Conservation (phyloP, 1,284 basidiomycete species). For the Grifola frondosa region DNA sequence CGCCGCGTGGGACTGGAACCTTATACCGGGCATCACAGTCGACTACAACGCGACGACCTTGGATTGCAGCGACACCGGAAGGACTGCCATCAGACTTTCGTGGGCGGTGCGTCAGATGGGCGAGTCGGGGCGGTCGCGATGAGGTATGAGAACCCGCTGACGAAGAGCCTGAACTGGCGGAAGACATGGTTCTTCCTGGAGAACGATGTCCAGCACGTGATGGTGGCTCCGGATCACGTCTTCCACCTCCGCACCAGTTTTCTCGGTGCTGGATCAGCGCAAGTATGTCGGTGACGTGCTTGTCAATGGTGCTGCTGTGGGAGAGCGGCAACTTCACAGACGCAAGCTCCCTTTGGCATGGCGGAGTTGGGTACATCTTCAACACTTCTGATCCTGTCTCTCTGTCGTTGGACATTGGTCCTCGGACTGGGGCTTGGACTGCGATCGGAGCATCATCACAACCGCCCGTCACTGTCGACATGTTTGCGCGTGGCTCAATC, state of each 20-base stretch:
- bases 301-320: slow-evolving; percentile 39
- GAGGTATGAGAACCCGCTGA: slow-evolving; percentile 62
- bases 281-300: slow-evolving; percentile 42
- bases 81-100: slow-evolving; percentile 54
- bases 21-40: slow-evolving; percentile 64
- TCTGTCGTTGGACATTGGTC: slow-evolving; percentile 46
- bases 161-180: slow-evolving; percentile 54
- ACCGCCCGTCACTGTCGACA: slow-evolving; percentile 50
- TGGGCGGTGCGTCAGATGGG: slow-evolving; percentile 63
- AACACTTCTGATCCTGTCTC: slow-evolving; percentile 25
- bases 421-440: slow-evolving; percentile 58
- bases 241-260: slow-evolving; percentile 45
- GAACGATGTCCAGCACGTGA: slow-evolving; percentile 59
- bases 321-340: slow-evolving; percentile 37
- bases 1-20: slow-evolving; percentile 72
- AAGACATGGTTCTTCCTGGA: slow-evolving; percentile 75
- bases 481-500: slow-evolving; percentile 63
- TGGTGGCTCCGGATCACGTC: slow-evolving; percentile 54
- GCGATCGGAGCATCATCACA: slow-evolving; percentile 57
- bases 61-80: slow-evolving; percentile 40
- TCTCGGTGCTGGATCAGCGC: slow-evolving; percentile 66
- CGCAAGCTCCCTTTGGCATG: slow-evolving; percentile 52
- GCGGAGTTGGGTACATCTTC: slow-evolving; percentile 55
- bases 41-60: slow-evolving; percentile 57
- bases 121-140: slow-evolving; percentile 54